Conservation (phyloP, 2,329 filamentous ascomycete species). For the Thelonectria rubi region DNA sequence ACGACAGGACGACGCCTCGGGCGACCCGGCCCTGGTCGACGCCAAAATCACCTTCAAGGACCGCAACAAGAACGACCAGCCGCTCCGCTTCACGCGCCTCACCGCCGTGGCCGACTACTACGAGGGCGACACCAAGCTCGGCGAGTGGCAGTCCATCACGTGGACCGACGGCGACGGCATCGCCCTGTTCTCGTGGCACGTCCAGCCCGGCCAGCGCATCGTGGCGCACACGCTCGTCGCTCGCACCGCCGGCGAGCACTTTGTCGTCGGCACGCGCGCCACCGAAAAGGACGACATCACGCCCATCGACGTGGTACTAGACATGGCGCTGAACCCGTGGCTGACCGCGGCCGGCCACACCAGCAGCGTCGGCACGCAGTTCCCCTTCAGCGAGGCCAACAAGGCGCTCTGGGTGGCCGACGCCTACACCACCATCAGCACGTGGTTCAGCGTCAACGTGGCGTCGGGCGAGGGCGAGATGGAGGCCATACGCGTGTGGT, state of each 20-base stretch:
- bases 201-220: not conserved
- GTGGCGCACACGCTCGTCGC: not conserved
- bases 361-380: not conserved
- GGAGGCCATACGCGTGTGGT: not conserved
- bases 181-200: not conserved
- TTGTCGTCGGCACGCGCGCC: not conserved
- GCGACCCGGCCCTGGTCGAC: not conserved
- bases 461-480: not conserved
- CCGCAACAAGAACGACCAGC: not conserved
- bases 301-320: not conserved
- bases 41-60: not conserved
- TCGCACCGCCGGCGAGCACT: not conserved
- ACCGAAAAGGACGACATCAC: not conserved
- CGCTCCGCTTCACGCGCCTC: not conserved
- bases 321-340: not conserved
- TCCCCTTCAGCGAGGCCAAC: not conserved
- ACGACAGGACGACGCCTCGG: not conserved
- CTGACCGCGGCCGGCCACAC: not conserved
- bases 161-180: not conserved
- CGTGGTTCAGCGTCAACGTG: not conserved
- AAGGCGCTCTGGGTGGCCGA: conserved; percentile 9
- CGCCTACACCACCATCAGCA: not conserved
- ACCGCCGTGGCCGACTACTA: not conserved
- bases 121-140: not conserved
- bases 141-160: not conserved